Percentiles rank a stretch among this genome's conserved stretches.
These are phyloP conservation scores for Dalbergia oliveri DNA, from an alignment of 306 rosid species.

Conservation along the genomic window DNA sequence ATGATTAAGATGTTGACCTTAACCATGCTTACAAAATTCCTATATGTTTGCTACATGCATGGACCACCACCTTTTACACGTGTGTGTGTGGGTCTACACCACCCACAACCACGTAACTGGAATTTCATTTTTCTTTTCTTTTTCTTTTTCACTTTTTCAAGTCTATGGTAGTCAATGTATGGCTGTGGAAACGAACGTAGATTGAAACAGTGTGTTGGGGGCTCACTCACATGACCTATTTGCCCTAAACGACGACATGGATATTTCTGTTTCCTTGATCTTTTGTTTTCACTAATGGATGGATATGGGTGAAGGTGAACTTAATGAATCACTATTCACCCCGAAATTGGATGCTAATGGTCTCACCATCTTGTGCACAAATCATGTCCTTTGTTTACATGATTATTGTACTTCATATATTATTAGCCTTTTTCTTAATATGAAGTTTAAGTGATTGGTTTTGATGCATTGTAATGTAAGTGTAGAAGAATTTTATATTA, in stretches of 20 bases:
- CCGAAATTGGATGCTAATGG: neutral
- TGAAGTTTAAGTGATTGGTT: too few species aligned
- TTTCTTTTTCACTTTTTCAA: slow-evolving; percentile 19
- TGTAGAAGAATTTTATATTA: too few species aligned
- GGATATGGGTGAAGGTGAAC: neutral
- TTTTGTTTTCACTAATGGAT: neutral
- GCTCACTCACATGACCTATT: slow-evolving; percentile 21
- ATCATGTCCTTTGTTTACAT: neutral
- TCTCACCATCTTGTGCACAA: slow-evolving; percentile 16
- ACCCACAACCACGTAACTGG: slow-evolving; percentile 37
- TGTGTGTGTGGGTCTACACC: slow-evolving; percentile 79
- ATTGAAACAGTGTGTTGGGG: neutral
- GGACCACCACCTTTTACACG: slow-evolving; percentile 76
- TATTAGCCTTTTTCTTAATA: neutral
- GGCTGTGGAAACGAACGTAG: too few species aligned
- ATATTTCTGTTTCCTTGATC: neutral
- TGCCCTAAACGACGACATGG: slow-evolving; percentile 36
- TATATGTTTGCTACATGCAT: slow-evolving; percentile 50
- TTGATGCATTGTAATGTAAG: too few species aligned
- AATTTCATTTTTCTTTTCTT: neutral
- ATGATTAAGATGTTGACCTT: slow-evolving; percentile 69
- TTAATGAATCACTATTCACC: neutral
- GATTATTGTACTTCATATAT: neutral
- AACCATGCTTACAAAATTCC: slow-evolving; percentile 67
- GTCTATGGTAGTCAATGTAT: slow-evolving; percentile 14